phyloP scores from a whole-genome alignment of 1,284 basidiomycete genomes.

The Ustilago hordei region DNA sequence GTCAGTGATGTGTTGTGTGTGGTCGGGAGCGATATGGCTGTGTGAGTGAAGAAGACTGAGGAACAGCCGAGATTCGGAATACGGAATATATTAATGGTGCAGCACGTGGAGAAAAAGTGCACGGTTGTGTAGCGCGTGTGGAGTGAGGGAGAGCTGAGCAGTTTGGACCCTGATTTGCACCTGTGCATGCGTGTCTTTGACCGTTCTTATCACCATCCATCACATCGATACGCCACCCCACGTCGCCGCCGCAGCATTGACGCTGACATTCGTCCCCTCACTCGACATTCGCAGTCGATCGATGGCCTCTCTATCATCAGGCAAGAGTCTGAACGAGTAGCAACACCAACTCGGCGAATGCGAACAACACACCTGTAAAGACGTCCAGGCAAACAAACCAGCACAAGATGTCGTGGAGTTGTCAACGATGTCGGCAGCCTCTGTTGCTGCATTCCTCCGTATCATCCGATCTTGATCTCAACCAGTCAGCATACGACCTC shows the following conservation, averaged over 20 bases:
- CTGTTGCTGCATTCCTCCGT: slow-evolving; percentile 47
- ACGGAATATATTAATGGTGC: neutral
- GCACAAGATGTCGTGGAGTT: slow-evolving; percentile 54
- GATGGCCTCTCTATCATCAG: no score
- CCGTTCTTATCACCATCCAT: neutral
- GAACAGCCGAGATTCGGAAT: neutral
- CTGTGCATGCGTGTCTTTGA: no score
- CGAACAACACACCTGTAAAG: neutral
- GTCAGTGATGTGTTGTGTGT: neutral
- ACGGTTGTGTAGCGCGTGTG: slow-evolving; percentile 14
- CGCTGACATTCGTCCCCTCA: no score
- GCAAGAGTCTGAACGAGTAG: neutral
- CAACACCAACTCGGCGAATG: neutral
- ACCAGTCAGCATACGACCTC: slow-evolving; percentile 54
- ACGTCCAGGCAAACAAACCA: neutral
- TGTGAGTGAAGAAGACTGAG: neutral
- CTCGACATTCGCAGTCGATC: no score
- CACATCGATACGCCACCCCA: neutral
- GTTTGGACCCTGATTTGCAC: slow-evolving; percentile 11
- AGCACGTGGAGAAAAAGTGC: slow-evolving; percentile 1
- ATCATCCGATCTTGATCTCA: slow-evolving; percentile 50
- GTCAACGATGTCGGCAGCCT: slow-evolving; percentile 59
- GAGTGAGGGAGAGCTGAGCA: neutral
- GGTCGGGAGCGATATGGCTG: neutral
- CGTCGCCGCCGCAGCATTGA: no score